phyloP scores from a whole-genome alignment of 371 early-diverging fungal species.

The Mucor saturninus region DNA sequence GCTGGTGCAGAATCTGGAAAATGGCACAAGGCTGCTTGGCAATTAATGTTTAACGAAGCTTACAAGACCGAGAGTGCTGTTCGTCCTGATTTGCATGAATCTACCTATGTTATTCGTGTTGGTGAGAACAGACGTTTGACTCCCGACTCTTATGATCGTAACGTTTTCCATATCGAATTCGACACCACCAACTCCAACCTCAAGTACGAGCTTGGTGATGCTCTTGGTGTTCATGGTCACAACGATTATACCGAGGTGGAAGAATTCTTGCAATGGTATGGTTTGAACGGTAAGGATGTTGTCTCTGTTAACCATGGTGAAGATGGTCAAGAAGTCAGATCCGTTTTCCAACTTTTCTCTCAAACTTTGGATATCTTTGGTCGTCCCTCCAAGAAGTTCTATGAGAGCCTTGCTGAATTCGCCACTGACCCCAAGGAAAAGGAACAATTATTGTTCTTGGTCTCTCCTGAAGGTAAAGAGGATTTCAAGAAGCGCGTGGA shows the following conservation, averaged over 20 bases:
- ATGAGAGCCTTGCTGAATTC: conserved; percentile 74
- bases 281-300: conserved; percentile 67
- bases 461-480: conserved; percentile 76
- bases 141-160: conserved; percentile 86
- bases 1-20: conserved; percentile 50
- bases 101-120: conserved; percentile 70
- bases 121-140: conserved; percentile 84
- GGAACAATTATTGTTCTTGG: conserved; percentile 72
- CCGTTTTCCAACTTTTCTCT: conserved; percentile 78
- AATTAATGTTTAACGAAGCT: conserved; percentile 83
- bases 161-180: conserved; percentile 95
- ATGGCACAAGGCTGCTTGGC: conserved; percentile 71
- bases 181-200: conserved; percentile 80
- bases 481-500: conserved; percentile 84
- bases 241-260: conserved; percentile 80
- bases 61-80: conserved; percentile 58
- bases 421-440: conserved; percentile 77
- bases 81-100: conserved; percentile 71
- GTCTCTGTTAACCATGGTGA: conserved; percentile 60
- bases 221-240: conserved; percentile 90
- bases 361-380: conserved; percentile 92
- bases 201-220: conserved; percentile 91
- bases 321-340: conserved; percentile 65
- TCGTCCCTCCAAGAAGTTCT: conserved; percentile 92
- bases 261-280: conserved; percentile 76